Percentiles rank a stretch among this genome's conserved stretches.
Evolutionary conservation across 2,329 filamentous ascomycete species (phyloP).

Genomic region (Furcasterigmium sp.): DNA sequence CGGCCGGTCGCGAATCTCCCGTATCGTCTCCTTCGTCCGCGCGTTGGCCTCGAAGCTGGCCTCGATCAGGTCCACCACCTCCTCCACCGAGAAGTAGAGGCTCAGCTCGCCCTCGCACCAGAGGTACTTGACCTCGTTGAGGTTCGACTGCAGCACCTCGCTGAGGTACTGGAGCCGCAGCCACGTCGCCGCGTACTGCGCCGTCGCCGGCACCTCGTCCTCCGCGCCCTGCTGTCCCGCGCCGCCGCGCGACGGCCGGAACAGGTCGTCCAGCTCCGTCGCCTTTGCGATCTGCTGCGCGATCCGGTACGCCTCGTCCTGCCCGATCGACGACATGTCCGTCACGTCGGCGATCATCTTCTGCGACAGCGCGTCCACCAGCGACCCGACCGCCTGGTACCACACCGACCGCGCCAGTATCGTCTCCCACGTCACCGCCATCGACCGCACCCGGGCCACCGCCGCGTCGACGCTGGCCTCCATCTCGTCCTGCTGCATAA

Average conservation of each 20-base stretch:
- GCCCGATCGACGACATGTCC: slow-evolving; percentile 55
- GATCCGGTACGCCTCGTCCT: slow-evolving; percentile 59
- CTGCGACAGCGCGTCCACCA: slow-evolving; percentile 52
- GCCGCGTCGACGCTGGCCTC: slow-evolving; percentile 48
- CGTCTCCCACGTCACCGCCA: slow-evolving; percentile 51
- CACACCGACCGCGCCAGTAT: slow-evolving; percentile 57
- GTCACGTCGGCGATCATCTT: slow-evolving; percentile 58
- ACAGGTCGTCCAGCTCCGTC: slow-evolving; percentile 56
- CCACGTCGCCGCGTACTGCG: slow-evolving; percentile 58
- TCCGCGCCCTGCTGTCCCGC: slow-evolving; percentile 10
- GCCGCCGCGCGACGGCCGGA: slow-evolving; percentile 38
- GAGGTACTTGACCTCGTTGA: slow-evolving; percentile 56
- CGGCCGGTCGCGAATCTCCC: slow-evolving; percentile 50
- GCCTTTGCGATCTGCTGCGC: slow-evolving; percentile 52
- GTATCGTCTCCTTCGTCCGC: slow-evolving; percentile 51
- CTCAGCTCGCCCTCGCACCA: slow-evolving; percentile 64
- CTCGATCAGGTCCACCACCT: slow-evolving; percentile 58
- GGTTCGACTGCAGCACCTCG: slow-evolving; percentile 61
- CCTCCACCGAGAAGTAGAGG: slow-evolving; percentile 54
- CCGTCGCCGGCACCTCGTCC: slow-evolving; percentile 46
- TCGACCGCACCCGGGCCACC: slow-evolving; percentile 43
- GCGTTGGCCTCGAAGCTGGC: slow-evolving; percentile 61
- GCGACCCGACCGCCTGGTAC: slow-evolving; percentile 56
- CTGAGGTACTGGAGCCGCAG: slow-evolving; percentile 59
- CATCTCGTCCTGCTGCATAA: slow-evolving; percentile 52